Evolutionary conservation across 345 rosid species (phyloP).

Genomic region (Aurinia saxatilis): DNA sequence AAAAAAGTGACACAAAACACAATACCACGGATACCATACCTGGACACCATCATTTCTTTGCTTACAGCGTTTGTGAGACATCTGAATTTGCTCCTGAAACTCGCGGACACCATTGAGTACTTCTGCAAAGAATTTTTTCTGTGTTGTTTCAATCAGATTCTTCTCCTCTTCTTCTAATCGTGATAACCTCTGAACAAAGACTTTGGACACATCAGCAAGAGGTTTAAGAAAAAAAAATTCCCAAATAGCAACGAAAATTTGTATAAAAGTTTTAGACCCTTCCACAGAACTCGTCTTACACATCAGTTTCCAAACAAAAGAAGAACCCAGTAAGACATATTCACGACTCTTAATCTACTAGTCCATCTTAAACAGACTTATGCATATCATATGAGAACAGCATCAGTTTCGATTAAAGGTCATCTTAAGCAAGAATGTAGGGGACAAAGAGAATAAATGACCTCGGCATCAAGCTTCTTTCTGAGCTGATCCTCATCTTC

Average conservation of each 20-base stretch:
- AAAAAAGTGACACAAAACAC: too few relatives aligned
- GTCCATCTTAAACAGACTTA: neutral
- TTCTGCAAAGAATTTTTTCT: constrained; percentile 82
- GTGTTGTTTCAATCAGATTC: constrained; percentile 66
- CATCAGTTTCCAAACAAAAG: neutral
- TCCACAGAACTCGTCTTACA: neutral
- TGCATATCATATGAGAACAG: neutral
- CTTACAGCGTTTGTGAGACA: constrained; percentile 79
- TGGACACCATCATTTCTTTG: constrained; percentile 92
- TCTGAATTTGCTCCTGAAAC: constrained; percentile 72
- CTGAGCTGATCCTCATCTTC: constrained; percentile 89
- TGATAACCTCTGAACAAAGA: constrained; percentile 63
- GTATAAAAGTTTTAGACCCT: neutral
- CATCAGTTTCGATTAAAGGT: neutral
- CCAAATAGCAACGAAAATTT: neutral
- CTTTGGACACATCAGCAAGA: constrained; percentile 21
- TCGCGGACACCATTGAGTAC: constrained; percentile 87
- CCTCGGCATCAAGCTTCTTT: constrained; percentile 97
- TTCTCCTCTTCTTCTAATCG: constrained; percentile 86
- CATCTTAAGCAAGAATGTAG: too few relatives aligned
- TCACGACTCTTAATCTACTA: neutral
- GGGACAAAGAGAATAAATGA: constrained; percentile 25
- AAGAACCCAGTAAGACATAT: neutral
- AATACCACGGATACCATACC: constrained; percentile 53
- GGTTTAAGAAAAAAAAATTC: too few relatives aligned